phyloP scores from a whole-genome alignment of 1,139 yeast species.

The Meyerozyma guilliermondii region DNA sequence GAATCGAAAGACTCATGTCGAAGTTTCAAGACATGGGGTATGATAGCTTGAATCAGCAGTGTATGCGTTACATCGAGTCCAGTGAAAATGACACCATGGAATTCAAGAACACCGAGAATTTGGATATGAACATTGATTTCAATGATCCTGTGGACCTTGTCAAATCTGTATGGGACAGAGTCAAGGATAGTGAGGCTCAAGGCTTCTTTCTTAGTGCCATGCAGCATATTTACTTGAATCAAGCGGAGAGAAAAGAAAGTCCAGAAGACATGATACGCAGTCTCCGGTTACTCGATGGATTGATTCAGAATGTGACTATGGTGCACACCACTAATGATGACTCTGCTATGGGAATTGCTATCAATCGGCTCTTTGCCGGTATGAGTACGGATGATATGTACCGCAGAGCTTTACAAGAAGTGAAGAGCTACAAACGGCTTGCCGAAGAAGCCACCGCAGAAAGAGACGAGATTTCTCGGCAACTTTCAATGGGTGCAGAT shows the following conservation, averaged over 20 bases:
- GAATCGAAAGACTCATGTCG: constrained; percentile 58
- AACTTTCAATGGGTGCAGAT: constrained; percentile 76
- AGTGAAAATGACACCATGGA: constrained; percentile 72
- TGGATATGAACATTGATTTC: constrained; percentile 59
- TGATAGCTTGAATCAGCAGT: constrained; percentile 61
- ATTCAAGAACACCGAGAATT: constrained; percentile 53
- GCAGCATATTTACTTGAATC: constrained; percentile 77
- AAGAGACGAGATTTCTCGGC: constrained; percentile 70
- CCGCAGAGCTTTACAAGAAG: constrained; percentile 68
- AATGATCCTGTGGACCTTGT: constrained; percentile 74
- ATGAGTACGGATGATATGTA: constrained; percentile 91
- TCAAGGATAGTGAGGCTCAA: constrained; percentile 69
- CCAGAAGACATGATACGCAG: constrained; percentile 55
- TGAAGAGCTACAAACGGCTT: constrained; percentile 56
- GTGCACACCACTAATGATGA: constrained; percentile 60
- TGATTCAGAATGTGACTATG: constrained; percentile 75
- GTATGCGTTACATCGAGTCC: constrained; percentile 57
- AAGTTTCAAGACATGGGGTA: constrained; percentile 59
- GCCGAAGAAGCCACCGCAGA: constrained; percentile 85
- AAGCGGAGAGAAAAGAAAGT: constrained; percentile 50
- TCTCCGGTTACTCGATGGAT: constrained; percentile 74
- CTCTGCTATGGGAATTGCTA: constrained; percentile 76
- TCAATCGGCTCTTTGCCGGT: constrained; percentile 72
- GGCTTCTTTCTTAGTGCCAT: constrained; percentile 70
- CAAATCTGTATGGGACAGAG: constrained; percentile 62